Base-by-base conservation (phyloP, 177 flowering plant genomes). In the Tripterygium wilfordii region DNA sequence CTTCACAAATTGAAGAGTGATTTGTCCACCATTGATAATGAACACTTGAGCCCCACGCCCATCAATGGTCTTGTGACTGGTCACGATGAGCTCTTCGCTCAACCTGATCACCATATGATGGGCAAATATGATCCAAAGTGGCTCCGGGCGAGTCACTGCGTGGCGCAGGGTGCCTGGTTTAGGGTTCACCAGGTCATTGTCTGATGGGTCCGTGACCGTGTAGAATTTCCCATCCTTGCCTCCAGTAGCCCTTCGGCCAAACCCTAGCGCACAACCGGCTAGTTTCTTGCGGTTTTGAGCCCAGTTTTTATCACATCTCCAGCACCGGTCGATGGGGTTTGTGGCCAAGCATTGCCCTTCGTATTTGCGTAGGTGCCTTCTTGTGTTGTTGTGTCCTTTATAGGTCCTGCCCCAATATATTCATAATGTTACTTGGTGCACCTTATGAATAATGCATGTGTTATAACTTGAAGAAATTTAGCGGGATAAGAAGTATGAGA, bases 261-360 rank as follows among this genome's bases (percentile, higher is more conserved):
- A 83, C 1, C 91, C 91, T 0, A 71, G 65, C 41, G 38, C 88
- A 32, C 95, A 86, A 1, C 38, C 27, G 1, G 84, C 81, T 10
- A 81, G 60, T 64, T 26, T 53, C 78, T 63, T 63, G 5, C 86
- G 72, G 58, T 81, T 49, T 1, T 25, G 13, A 4, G 69, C 71
- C 95, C 90, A 85, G 33, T 74, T 18, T 2, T 38, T 40, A 5
- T 51, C 27, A 58, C 95, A 85, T 52, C 95, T 56, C 95, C 90
- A 85, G 62, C 95, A 85, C 14, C 72, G 48, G 47, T 85, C 90
- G 4, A 85, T 80, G 0, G 89, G 89, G 68, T 79, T 82, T 0
- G 79, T 73, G 0, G 83, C 79, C 31, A 26, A 3, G 64, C 89
- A 82, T 21, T 45, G 53, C 0, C 78, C 74, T 0, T 2, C 29